Percentiles rank a stretch among this genome's conserved stretches.
These are phyloP conservation scores for Fusarium continuum DNA, from an alignment of 2,329 filamentous ascomycete species.

Conservation along the genomic window DNA sequence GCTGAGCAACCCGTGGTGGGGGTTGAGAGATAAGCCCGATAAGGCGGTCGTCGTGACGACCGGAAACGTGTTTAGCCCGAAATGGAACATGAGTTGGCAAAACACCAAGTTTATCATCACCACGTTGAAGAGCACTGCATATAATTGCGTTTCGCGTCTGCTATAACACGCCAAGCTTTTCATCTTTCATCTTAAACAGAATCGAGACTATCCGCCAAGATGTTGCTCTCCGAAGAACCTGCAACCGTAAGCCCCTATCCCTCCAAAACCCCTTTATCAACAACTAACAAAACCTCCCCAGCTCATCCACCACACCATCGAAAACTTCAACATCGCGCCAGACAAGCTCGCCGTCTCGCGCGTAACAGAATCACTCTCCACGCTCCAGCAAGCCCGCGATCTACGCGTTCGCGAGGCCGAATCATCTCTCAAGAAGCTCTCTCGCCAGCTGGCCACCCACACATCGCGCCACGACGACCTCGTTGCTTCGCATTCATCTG, in stretches of 20 bases:
- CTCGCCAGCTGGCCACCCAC: slow-evolving; percentile 78
- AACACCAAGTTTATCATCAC: slow-evolving; percentile 18
- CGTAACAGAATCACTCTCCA: slow-evolving; percentile 83
- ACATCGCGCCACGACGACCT: slow-evolving; percentile 81
- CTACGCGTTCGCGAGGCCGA: slow-evolving; percentile 78
- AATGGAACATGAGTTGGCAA: slow-evolving; percentile 3
- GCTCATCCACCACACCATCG: slow-evolving; percentile 91
- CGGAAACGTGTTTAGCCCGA: slow-evolving; percentile 1
- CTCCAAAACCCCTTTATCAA: background rate
- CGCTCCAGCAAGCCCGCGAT: slow-evolving; percentile 84
- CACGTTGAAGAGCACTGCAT: background rate
- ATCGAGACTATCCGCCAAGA: slow-evolving; percentile 57
- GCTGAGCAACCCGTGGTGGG: slow-evolving; percentile 1
- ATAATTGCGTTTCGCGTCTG: background rate
- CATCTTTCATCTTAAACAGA: background rate
- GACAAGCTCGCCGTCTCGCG: slow-evolving; percentile 87
- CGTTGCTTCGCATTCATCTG: slow-evolving; percentile 76
- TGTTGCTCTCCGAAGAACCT: slow-evolving; percentile 95
- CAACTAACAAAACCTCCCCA: slow-evolving; percentile 51
- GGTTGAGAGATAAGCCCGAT: slow-evolving; percentile 19
- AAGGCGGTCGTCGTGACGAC: slow-evolving; percentile 50
- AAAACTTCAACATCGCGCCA: slow-evolving; percentile 93
- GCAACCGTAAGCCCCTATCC: slow-evolving; percentile 70
- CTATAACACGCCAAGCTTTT: background rate
- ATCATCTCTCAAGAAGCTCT: slow-evolving; percentile 73